Evolutionary conservation across 2,329 filamentous ascomycete genomes (phyloP), one percentile per base, ranked within the genome.

Genomic region (Microdochium bolleyi): DNA sequence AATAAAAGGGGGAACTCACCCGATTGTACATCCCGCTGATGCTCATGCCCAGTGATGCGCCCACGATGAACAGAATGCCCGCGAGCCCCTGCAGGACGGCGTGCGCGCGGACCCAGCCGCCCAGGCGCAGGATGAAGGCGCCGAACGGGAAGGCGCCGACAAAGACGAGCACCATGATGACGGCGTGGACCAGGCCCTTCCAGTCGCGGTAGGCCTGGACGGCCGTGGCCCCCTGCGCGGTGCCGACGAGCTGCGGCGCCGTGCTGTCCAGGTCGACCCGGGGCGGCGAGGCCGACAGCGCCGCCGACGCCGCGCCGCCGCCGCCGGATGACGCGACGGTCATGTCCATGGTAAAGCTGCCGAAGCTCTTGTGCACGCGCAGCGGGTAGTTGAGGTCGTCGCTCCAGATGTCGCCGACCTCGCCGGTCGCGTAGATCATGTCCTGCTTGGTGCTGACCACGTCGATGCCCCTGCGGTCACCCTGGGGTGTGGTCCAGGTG

Each of bases 381-480:
- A 84, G 69, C 11, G 67, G 66, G 0, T 75, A 77, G 11, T 66
- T 65, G 2, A 60, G 51, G 34, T 68, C 67, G 57, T 82, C 67
- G 52, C 71, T 77, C 22, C 65, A 62, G 24, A 76, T 65, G 16
- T 64, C 59, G 38, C 72, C 73, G n/a, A 62, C 59, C 4, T 78
- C 76, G 0, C 82, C 82, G 22, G 77, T 67, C 19, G 79, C 83
- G 61, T 76, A 85, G 52, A 83, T 76, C 65, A 78, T 80, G 41
- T 68, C 67, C 56, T 77, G 73, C 14, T 67, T 63, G 14, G 66
- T 68, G 50, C 70, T 75, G n/a, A 64, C 67, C n/a, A 78, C 68
- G 58, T 84, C 73, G 53, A 85, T 63, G 34, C 63, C 71, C 37
- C 77, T 76, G 49, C 65, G 64, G 13, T 64, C 64, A 13, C 41